Evolutionary conservation across 306 rosid species (phyloP), one percentile per base, ranked within the genome.

Genomic region (Sesbania bispinosa): DNA sequence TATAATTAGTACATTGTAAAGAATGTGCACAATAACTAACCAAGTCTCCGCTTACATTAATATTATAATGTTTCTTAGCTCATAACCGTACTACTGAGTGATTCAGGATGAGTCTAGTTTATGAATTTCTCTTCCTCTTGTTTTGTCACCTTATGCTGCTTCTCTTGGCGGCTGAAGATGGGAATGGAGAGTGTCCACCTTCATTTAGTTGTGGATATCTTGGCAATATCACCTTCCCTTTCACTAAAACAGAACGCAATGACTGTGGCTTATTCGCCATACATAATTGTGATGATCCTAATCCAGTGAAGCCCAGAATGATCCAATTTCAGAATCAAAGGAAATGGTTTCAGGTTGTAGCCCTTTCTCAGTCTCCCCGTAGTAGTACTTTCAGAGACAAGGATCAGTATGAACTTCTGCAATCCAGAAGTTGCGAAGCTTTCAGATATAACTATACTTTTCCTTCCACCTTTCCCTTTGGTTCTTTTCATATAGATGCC

Each of bases 221-320:
- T 9, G 67, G 67, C 13, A n/a, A 39, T 3, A 11, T 84, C 38
- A 16, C 2, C 4, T 79, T 71, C 61, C 88, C 88, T 26, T 82
- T 74, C 23, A 73, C 67, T 8, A 70, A 0, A 60, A 4, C 47
- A 0, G n/a, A 21, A 16, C 14, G n/a, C 35, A 35, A 0, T 11
- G 48, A 79, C 6, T 81, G 90, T 65, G 90, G 90, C 23, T 36
- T 81, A 1, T 79, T 68, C 26, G 15, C 67, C 20, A 67, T 81
- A 16, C 19, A 2, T 0, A 5, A 67, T 38, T 84, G 88, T 59
- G 2, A 36, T 26, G 43, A 61, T 36, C 20, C 5, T 1, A 8
- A 6, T 1, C 29, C 29, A 26, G n/a, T n/a, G n/a, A 30, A 0
- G 27, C 0, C 0, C 3, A 43, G 43, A 66, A 9, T 0, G 39